A percentile compares a stretch with the other conserved stretches of the same genome.
Conservation (phyloP, 768 basidiomycete species). For the Boletales sp. region DNA sequence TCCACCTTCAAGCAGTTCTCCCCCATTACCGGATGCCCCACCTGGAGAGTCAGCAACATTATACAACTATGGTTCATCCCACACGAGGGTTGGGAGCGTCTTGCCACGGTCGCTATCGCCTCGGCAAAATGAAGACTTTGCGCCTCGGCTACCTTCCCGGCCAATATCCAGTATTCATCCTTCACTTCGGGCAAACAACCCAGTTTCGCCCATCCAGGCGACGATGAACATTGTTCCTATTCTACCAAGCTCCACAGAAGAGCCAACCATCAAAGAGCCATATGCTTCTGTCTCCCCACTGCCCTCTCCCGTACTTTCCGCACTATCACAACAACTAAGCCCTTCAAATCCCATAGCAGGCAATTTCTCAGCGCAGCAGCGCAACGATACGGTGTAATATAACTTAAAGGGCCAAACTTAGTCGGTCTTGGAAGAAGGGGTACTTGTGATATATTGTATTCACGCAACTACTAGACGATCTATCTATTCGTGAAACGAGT, state of each 20-base stretch:
- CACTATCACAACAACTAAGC: constrained; percentile 10
- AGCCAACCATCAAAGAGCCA: constrained; percentile 10
- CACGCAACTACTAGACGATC: neutral
- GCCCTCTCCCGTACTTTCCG: constrained; percentile 13
- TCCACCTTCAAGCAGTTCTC: constrained; percentile 49
- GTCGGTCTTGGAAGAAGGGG: neutral
- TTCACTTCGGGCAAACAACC: constrained; percentile 51
- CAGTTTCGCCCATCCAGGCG: constrained; percentile 46
- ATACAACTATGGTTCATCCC: constrained; percentile 66
- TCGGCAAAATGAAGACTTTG: constrained; percentile 57
- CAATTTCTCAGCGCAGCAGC: constrained; percentile 8
- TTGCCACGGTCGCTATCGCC: constrained; percentile 22
- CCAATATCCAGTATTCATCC: constrained; percentile 78
- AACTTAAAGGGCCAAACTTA: neutral
- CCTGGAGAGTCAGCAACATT: constrained; percentile 55
- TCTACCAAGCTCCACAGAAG: constrained; percentile 27
- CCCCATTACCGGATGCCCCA: constrained; percentile 73
- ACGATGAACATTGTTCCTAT: constrained; percentile 30
- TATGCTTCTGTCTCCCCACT: constrained; percentile 12
- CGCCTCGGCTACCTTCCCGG: constrained; percentile 63
- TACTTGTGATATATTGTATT: constrained; percentile 4
- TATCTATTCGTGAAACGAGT: constrained; percentile 20
- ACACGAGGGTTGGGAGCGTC: constrained; percentile 60
- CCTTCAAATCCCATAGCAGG: constrained; percentile 10
- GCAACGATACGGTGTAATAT: constrained; percentile 8